Evolutionary conservation across 257 asterid species (phyloP), one percentile per base, ranked within the genome.

Genomic region (Sherardia arvensis): DNA sequence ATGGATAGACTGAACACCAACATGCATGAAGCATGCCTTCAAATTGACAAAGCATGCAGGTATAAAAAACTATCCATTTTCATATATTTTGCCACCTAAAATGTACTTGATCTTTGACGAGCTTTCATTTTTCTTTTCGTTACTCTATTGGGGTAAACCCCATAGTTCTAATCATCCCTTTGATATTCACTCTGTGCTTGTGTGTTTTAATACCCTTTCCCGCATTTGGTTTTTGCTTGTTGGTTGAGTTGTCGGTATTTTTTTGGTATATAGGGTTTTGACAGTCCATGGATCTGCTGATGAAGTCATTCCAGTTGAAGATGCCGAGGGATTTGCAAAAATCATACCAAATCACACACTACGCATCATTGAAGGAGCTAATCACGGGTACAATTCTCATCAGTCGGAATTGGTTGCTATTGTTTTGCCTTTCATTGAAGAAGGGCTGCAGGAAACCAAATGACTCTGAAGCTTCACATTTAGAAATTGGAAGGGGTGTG

Each of bases 221-320:
- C 18, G 7, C 14, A 25, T 25, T 25, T 45, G 34, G 22, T 26
- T 7, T 33, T 14, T 36, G 12, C n/a, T 22, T 47, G 11, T 53
- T 61, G 8, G 33, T 40, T 34, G 30, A 38, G 40, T 27, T 22
- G 25, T 43, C 23, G 23, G 22, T 10, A 7, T 11, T 7, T n/a
- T n/a, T 18, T 60, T 15, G 7, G 56, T 27, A 26, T 73, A 27
- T 73, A 85, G 96, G 81, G 90, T 88, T 45, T 66, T 83, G 68
- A 84, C 91, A 0, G 84, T 85, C 40, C 96, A 88, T 59, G 96
- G 96, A 36, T 80, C 91, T 7, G 84, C 66, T 3, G 96, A 88
- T 60, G 81, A 74, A 60, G 27, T 80, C 18, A 77, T 84, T 57
- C 87, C 84, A 1, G 77, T 78, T 20, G 84, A 79, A 58, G 96